These are phyloP conservation scores for Pyracantha coccinea DNA, from an alignment of 331 rosid genomes.

Conservation along the genomic window DNA sequence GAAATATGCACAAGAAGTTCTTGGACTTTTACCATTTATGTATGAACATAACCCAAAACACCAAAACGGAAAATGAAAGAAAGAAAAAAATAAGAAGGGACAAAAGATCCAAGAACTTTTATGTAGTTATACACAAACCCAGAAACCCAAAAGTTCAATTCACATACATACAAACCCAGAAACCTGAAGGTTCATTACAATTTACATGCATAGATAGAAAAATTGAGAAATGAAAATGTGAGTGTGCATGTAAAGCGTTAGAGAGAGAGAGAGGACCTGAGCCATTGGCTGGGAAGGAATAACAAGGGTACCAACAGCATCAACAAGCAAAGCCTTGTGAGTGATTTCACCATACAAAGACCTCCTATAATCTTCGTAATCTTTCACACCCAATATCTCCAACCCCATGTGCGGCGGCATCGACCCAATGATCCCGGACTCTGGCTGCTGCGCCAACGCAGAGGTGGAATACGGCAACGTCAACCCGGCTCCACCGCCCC, in stretches of 20 bases:
- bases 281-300: slow-evolving; percentile 99
- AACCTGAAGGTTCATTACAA: background rate
- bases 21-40: background rate
- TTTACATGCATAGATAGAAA: background rate
- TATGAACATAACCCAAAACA: background rate
- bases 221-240: background rate
- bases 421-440: slow-evolving; percentile 18
- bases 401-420: slow-evolving; percentile 11
- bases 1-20: background rate
- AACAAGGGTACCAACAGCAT: slow-evolving; percentile 93
- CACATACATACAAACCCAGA: background rate
- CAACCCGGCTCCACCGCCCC: background rate
- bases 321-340: slow-evolving; percentile 87
- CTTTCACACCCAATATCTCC: slow-evolving; percentile 52
- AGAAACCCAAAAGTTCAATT: background rate
- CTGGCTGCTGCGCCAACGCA: slow-evolving; percentile 16
- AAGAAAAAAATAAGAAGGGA: background rate
- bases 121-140: background rate
- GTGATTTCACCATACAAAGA: slow-evolving; percentile 81
- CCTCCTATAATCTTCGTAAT: slow-evolving; percentile 76
- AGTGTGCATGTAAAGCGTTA: background rate
- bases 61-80: background rate
- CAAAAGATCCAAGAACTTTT: background rate
- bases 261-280: slow-evolving; percentile 40
- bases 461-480: slow-evolving; percentile 19